Percentiles rank a stretch among this genome's conserved stretches.
These are phyloP conservation scores for Podospora conica DNA, from an alignment of 495 filamentous ascomycete species.

Conservation along the genomic window DNA sequence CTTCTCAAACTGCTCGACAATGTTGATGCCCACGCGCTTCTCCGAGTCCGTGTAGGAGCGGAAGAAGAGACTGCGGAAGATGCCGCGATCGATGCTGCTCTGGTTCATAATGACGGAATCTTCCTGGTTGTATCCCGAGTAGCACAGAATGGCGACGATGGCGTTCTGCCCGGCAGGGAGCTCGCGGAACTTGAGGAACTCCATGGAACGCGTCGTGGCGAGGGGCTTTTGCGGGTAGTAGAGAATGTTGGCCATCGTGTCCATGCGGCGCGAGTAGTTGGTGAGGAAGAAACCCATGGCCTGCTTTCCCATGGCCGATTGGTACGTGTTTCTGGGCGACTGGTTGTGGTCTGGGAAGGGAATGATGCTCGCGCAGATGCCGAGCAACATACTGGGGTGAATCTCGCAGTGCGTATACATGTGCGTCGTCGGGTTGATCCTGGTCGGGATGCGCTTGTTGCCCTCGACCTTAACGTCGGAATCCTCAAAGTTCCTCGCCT, in stretches of 20 bases:
- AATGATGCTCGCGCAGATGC: conserved; percentile 97
- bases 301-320: conserved; percentile 99
- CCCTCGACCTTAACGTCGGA: conserved; percentile 30
- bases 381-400: conserved; percentile 97
- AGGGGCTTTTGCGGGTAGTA: conserved; percentile 98
- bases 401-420: conserved; percentile 98
- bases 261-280: conserved; percentile 93
- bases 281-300: conserved; percentile 99
- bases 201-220: conserved; percentile 95
- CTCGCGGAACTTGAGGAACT: conserved; percentile 96
- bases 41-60: conserved; percentile 93
- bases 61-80: conserved; percentile 98
- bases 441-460: conserved; percentile 79
- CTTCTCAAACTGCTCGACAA: conserved; percentile 91
- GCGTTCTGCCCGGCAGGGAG: conserved; percentile 96
- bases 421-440: conserved; percentile 72
- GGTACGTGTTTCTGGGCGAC: conserved; percentile 97
- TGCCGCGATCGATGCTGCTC: conserved; percentile 90
- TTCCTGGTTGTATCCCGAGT: conserved; percentile 99
- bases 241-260: conserved; percentile 98
- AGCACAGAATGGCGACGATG: conserved; percentile 94
- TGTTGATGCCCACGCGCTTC: conserved; percentile 83
- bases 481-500: conserved; percentile 42
- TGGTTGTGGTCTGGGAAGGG: conserved; percentile 99
- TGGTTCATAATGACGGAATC: conserved; percentile 99